Percentiles rank a stretch among this genome's conserved stretches.
phyloP scores from a whole-genome alignment of 2,329 filamentous ascomycete genomes.

The Penicillium sp. region DNA sequence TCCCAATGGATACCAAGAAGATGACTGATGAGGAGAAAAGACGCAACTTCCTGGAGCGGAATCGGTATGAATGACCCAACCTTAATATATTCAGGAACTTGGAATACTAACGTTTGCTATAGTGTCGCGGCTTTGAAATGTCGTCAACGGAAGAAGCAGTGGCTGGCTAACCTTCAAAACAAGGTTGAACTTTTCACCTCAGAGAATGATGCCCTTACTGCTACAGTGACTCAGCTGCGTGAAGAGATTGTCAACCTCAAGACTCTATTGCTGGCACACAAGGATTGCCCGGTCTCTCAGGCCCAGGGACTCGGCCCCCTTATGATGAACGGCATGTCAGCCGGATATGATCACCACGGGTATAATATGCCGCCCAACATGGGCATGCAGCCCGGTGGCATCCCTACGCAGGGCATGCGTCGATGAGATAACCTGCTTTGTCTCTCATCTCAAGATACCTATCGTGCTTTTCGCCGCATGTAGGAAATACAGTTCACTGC shows the following conservation, averaged over 20 bases:
- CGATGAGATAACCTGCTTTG: conserved; percentile 17
- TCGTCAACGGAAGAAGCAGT: conserved; percentile 97
- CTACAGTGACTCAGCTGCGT: conserved; percentile 77
- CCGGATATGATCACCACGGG: conserved; percentile 44
- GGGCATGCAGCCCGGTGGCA: conserved; percentile 43
- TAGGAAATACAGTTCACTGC: conserved; percentile 12
- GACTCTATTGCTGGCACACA: conserved; percentile 87
- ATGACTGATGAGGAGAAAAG: conserved; percentile 99
- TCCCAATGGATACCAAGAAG: conserved; percentile 64
- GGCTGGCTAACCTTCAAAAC: conserved; percentile 88
- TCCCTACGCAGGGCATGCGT: conserved; percentile 40
- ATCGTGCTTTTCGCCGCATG: conserved; percentile 16
- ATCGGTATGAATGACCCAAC: conserved; percentile 65
- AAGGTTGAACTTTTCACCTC: conserved; percentile 92
- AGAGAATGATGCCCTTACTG: conserved; percentile 84
- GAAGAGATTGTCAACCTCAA: conserved; percentile 96
- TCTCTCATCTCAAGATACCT: conserved; percentile 14
- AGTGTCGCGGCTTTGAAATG: conserved; percentile 97
- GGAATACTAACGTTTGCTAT: conserved; percentile 27
- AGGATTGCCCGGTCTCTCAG: conserved; percentile 91
- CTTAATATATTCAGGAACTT: background rate
- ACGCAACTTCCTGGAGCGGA: conserved; percentile 95
- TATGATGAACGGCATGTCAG: conserved; percentile 43
- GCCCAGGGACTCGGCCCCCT: conserved; percentile 66
- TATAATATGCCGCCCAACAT: conserved; percentile 45